Evolutionary conservation across 2,329 filamentous ascomycete genomes (phyloP).

Genomic region (Dissoconium aciculare): DNA sequence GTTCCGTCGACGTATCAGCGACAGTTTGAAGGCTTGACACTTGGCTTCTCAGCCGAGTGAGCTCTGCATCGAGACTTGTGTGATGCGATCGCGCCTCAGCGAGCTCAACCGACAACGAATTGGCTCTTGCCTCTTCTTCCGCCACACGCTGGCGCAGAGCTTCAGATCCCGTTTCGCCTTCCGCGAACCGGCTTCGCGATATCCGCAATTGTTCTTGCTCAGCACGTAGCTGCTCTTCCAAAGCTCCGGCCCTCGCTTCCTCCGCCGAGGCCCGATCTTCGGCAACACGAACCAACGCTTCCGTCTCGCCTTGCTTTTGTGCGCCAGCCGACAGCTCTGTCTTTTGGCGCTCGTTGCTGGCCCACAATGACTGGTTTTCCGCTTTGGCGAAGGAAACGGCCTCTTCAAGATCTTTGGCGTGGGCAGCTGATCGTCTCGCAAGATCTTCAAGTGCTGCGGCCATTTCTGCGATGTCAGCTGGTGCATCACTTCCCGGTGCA

Average conservation of each 20-base stretch:
- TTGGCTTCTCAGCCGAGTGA: slow-evolving; percentile 53
- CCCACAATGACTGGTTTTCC: slow-evolving; percentile 30
- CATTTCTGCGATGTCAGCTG: slow-evolving; percentile 26
- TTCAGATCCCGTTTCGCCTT: slow-evolving; percentile 73
- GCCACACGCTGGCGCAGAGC: slow-evolving; percentile 58
- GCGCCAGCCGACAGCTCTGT: slow-evolving; percentile 17
- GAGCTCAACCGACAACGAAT: slow-evolving; percentile 52
- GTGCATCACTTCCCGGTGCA: slow-evolving; percentile 21
- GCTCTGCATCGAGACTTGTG: slow-evolving; percentile 60
- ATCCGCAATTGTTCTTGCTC: slow-evolving; percentile 54
- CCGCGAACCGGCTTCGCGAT: slow-evolving; percentile 57
- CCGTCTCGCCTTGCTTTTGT: slow-evolving; percentile 23
- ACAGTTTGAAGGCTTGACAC: slow-evolving; percentile 38
- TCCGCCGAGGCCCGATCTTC: slow-evolving; percentile 34
- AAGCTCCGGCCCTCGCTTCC: slow-evolving; percentile 31
- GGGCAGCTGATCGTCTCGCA: slow-evolving; percentile 28
- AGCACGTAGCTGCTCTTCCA: slow-evolving; percentile 43
- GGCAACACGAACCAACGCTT: slow-evolving; percentile 24
- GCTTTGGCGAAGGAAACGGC: slow-evolving; percentile 33
- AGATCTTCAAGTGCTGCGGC: slow-evolving; percentile 32
- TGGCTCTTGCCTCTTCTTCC: slow-evolving; percentile 59
- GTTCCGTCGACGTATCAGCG: slow-evolving; percentile 35
- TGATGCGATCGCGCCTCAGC: slow-evolving; percentile 62
- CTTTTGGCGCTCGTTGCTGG: slow-evolving; percentile 28
- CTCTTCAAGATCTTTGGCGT: slow-evolving; percentile 32